Base-by-base conservation (phyloP, 805 yeast genomes). In the Suhomyces faveliae region DNA sequence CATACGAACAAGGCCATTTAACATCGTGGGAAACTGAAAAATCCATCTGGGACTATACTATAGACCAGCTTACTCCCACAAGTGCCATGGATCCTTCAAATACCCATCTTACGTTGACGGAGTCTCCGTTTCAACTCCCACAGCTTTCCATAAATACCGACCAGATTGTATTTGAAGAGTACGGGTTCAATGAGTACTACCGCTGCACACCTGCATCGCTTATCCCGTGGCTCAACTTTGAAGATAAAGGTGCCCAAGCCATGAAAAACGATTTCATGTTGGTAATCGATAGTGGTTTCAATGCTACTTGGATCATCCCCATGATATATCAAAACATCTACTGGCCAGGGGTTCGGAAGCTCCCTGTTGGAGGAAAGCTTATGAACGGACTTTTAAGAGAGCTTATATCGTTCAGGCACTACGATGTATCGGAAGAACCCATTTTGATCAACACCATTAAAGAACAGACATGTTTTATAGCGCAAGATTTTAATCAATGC, bases 131-230 rank as follows among this genome's bases (percentile, higher is more conserved):
- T 60, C 86, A 89, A 44, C 68, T 92, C 25, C 94, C 96, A 1
- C 85, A 83, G 45, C 73, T 92, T 25, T 87, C 95, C 30, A 83
- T 83, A 55, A 87, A 87, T 63, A 85, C 89, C 12, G 98, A 94
- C 63, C 96, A 90, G 67, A 86, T 94, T 0, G 78, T 94, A 0
- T 92, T 95, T 68, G 99, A 94, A 64, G 98, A 94, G 60, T 94
- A 85, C 60, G 96, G 89, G 3, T 87, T 94, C 59, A 75, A 75
- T 11, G 78, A 81, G 25, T 77, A 87, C 50, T 86, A 83, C 53
- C 74, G 96, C 49, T 79, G 87, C 19, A 80, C 87, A 0, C 75
- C 81, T 0, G 82, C 79, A 2, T 74, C 81, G 0, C 74, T 83
- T 48, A 76, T 81, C 2, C 90, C 91, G 2, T 87, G 89, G 83